Percentiles rank a stretch among this genome's conserved stretches.
These are phyloP conservation scores for Mucor indicus DNA, from an alignment of 371 early-diverging fungal genomes.

Conservation along the genomic window DNA sequence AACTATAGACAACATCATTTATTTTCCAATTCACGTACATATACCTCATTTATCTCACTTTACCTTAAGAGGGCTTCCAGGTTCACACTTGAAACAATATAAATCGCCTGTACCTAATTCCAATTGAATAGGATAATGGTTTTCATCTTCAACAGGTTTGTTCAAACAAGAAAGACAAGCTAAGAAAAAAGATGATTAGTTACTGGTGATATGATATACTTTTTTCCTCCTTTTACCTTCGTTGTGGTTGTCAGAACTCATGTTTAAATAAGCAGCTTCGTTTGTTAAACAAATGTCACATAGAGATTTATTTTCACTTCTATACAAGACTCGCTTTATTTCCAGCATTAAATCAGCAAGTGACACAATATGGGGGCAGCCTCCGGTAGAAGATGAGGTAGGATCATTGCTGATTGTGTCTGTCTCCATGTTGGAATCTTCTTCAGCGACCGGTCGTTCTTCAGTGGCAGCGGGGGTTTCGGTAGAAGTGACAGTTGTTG, in stretches of 20 bases:
- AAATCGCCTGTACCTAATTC: conserved; percentile 20
- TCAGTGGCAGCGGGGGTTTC: too few relatives aligned
- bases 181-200: not conserved
- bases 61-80: conserved; percentile 16
- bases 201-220: not conserved
- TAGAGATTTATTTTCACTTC: conserved; percentile 5
- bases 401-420: not conserved
- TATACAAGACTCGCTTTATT: conserved; percentile 25
- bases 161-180: conserved; percentile 25
- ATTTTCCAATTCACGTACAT: too few relatives aligned
- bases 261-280: conserved; percentile 20
- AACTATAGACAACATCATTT: not conserved
- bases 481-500: too few relatives aligned
- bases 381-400: too few relatives aligned
- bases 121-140: conserved; percentile 26
- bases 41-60: too few relatives aligned
- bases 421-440: not conserved
- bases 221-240: conserved; percentile 14
- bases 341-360: conserved; percentile 13
- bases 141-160: conserved; percentile 2
- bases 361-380: conserved; percentile 11
- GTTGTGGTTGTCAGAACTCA: conserved; percentile 15
- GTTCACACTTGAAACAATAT: conserved; percentile 27
- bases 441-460: not conserved
- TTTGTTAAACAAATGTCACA: conserved; percentile 32